A percentile compares a stretch with the other conserved stretches of the same genome.
phyloP scores from a whole-genome alignment of 1,139 yeast species.

The Nakaseomyces uthaithaninus region DNA sequence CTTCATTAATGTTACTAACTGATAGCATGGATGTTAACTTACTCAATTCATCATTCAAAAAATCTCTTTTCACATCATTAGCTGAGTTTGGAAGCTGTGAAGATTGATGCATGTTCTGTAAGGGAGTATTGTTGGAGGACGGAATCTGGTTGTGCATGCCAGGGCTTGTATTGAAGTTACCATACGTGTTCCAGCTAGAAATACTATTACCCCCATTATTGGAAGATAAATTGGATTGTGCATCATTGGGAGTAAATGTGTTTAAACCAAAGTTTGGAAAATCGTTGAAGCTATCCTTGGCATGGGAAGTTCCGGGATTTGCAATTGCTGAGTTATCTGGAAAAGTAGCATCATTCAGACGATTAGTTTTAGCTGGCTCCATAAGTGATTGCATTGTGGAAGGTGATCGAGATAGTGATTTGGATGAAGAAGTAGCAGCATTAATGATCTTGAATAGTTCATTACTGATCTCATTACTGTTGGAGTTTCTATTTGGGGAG shows the following conservation, averaged over 20 bases:
- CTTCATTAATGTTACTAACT: slow-evolving; percentile 15
- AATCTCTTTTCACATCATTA: neutral
- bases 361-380: slow-evolving; percentile 9
- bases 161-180: neutral
- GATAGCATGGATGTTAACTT: slow-evolving; percentile 26
- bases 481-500: neutral
- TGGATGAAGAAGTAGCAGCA: slow-evolving; percentile 21
- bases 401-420: slow-evolving; percentile 17
- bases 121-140: neutral
- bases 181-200: neutral
- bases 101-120: neutral
- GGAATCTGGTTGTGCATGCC: neutral
- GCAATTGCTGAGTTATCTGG: neutral
- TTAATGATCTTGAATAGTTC: slow-evolving; percentile 26
- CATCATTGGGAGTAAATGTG: too few relatives aligned
- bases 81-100: neutral
- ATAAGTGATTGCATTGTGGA: slow-evolving; percentile 16
- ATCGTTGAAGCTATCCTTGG: neutral
- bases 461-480: slow-evolving; percentile 15
- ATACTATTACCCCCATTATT: neutral
- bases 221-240: too few relatives aligned
- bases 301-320: neutral
- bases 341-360: too few relatives aligned
- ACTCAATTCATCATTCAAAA: slow-evolving; percentile 22
- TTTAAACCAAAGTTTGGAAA: neutral